A percentile compares a stretch with the other conserved stretches of the same genome.
phyloP scores from a whole-genome alignment of 2,329 filamentous ascomycete genomes.

The Ceratocystiopsis minuta region DNA sequence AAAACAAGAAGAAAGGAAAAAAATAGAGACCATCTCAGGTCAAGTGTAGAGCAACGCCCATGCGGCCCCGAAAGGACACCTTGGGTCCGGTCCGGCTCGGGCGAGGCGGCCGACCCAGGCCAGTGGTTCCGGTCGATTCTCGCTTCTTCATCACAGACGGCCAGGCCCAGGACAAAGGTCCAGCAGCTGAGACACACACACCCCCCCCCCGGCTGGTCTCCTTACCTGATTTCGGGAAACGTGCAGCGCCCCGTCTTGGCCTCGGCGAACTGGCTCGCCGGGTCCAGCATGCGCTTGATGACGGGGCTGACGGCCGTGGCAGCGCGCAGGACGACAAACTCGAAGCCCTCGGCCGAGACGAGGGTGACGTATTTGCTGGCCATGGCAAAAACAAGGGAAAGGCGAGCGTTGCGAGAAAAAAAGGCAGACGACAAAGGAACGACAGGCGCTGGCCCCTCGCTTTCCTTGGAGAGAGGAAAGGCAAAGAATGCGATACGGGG shows the following conservation, averaged over 20 bases:
- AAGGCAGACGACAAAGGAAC: no score
- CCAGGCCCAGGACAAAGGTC: background rate
- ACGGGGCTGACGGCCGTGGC: slow-evolving; percentile 51
- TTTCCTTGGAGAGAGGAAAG: no score
- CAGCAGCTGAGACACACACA: slow-evolving; percentile 1
- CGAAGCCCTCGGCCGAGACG: slow-evolving; percentile 56
- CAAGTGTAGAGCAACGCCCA: slow-evolving; percentile 12
- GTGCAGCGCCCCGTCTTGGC: slow-evolving; percentile 43
- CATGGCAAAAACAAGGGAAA: slow-evolving; percentile 1
- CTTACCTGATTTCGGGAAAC: slow-evolving; percentile 60
- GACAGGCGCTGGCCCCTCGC: no score
- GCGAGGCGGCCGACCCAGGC: background rate
- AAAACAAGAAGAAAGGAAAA: background rate
- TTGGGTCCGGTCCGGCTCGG: background rate
- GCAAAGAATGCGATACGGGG: no score
- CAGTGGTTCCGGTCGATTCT: slow-evolving; percentile 9
- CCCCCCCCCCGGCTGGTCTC: no score
- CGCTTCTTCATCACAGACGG: slow-evolving; percentile 17
- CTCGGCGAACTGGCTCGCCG: slow-evolving; percentile 48
- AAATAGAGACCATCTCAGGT: slow-evolving; percentile 10
- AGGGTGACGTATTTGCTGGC: slow-evolving; percentile 57
- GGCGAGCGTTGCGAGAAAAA: no score
- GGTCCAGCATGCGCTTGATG: slow-evolving; percentile 59
- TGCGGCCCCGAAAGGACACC: slow-evolving; percentile 3
- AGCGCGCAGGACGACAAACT: slow-evolving; percentile 57